phyloP scores from a whole-genome alignment of 768 basidiomycete genomes.

The Trametes cubensis region DNA sequence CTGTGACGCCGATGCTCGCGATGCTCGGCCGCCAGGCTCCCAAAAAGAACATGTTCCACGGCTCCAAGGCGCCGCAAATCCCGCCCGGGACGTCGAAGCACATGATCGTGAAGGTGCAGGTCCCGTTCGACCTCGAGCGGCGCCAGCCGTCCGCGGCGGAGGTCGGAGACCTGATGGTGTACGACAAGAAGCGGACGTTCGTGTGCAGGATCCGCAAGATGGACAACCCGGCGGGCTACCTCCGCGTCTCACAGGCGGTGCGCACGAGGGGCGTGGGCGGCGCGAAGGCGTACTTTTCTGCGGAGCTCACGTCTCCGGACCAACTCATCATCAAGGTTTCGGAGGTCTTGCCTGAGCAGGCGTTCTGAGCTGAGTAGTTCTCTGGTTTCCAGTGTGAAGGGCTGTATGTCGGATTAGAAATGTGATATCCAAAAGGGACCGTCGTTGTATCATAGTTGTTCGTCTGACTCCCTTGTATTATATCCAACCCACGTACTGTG shows the following conservation, averaged over 20 bases:
- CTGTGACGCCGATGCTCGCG: constrained; percentile 30
- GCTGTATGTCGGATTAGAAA: neutral
- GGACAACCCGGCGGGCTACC: constrained; percentile 43
- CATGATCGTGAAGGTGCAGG: constrained; percentile 58
- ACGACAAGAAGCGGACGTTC: constrained; percentile 58
- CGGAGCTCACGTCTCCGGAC: constrained; percentile 50
- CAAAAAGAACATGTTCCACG: constrained; percentile 18
- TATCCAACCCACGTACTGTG: no score
- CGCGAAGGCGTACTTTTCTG: constrained; percentile 58
- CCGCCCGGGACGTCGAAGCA: constrained; percentile 37
- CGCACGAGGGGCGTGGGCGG: constrained; percentile 45
- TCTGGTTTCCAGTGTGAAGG: neutral
- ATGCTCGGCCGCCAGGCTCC: constrained; percentile 31
- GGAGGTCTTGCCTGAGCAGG: constrained; percentile 58
- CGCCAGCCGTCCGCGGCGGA: constrained; percentile 20
- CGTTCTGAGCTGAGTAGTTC: constrained; percentile 40
- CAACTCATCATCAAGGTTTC: constrained; percentile 53
- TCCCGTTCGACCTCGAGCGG: constrained; percentile 35
- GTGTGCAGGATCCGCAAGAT: constrained; percentile 44
- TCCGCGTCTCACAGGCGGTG: constrained; percentile 43
- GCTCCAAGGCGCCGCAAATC: constrained; percentile 27
- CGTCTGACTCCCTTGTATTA: no score
- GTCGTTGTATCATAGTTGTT: no score
- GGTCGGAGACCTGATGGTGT: constrained; percentile 42
- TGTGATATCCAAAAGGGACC: neutral